These are phyloP conservation scores for Ustanciosporium gigantosporum DNA, from an alignment of 1,284 basidiomycete genomes.

Conservation along the genomic window DNA sequence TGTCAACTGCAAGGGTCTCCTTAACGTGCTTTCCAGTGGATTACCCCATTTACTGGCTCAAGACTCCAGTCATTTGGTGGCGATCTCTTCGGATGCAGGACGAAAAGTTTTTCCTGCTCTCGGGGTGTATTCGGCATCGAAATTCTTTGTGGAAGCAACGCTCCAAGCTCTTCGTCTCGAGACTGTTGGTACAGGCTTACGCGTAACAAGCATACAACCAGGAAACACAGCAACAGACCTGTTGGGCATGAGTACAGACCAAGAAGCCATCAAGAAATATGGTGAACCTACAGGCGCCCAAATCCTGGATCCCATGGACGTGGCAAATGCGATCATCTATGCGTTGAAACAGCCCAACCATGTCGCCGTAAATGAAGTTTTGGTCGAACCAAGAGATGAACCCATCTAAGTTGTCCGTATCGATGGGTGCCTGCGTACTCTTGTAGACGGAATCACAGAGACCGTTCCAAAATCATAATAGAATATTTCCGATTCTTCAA, in stretches of 20 bases:
- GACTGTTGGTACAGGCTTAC: conserved; percentile 51
- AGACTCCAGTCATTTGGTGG: conserved; percentile 53
- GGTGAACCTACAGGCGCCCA: conserved; percentile 56
- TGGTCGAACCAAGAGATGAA: conserved; percentile 48
- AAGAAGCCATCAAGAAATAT: conserved; percentile 56
- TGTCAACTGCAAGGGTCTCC: conserved; percentile 59
- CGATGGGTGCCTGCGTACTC: too few relatives aligned
- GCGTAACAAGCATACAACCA: conserved; percentile 55
- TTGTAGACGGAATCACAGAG: too few relatives aligned
- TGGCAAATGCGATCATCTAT: conserved; percentile 55
- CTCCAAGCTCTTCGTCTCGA: conserved; percentile 56
- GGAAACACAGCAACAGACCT: conserved; percentile 58
- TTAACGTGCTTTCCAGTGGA: conserved; percentile 48
- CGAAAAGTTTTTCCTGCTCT: conserved; percentile 58
- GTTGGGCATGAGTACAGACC: conserved; percentile 55
- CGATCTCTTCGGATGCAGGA: conserved; percentile 59
- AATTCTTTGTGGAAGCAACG: conserved; percentile 60
- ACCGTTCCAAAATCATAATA: too few relatives aligned
- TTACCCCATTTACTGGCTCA: conserved; percentile 47
- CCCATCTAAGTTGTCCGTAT: conserved; percentile 47
- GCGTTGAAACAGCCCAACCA: conserved; percentile 54
- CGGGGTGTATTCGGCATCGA: conserved; percentile 58
- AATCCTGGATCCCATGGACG: conserved; percentile 52
- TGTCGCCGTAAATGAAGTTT: conserved; percentile 56
- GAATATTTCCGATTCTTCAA: too few relatives aligned